A percentile compares a stretch with the other conserved stretches of the same genome.
phyloP scores from a whole-genome alignment of 352 stramenopile species.

The Globisporangium barbulae region DNA sequence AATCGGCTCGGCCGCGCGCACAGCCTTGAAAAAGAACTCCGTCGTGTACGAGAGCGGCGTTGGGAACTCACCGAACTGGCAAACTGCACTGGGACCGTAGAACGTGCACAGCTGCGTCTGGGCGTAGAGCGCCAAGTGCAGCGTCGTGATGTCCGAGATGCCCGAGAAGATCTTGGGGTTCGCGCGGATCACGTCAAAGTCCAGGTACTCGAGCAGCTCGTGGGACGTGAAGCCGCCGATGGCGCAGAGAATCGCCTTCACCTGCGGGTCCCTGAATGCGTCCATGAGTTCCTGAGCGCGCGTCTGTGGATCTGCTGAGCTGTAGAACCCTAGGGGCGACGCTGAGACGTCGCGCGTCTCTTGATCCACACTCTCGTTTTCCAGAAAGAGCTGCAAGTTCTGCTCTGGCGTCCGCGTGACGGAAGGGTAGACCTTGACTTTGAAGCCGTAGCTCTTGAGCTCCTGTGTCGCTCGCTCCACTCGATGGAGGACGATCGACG shows the following conservation, averaged over 20 bases:
- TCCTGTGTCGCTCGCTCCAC: slow-evolving; percentile 31
- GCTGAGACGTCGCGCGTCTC: slow-evolving; percentile 1
- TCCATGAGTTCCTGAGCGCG: slow-evolving; percentile 50
- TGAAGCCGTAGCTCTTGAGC: slow-evolving; percentile 34
- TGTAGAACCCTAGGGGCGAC: slow-evolving; percentile 25
- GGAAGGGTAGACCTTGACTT: slow-evolving; percentile 45
- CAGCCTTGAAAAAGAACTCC: slow-evolving; percentile 31
- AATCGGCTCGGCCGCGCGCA: slow-evolving; percentile 23
- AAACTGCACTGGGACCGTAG: slow-evolving; percentile 53
- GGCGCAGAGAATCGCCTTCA: slow-evolving; percentile 49
- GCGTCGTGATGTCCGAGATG: slow-evolving; percentile 61
- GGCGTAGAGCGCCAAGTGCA: slow-evolving; percentile 50
- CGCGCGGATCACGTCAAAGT: slow-evolving; percentile 41
- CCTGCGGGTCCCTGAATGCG: slow-evolving; percentile 36
- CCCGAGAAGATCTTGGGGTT: slow-evolving; percentile 57
- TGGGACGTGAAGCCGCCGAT: slow-evolving; percentile 61
- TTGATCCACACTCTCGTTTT: background rate
- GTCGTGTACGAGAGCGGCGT: slow-evolving; percentile 43
- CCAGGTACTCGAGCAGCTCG: slow-evolving; percentile 56
- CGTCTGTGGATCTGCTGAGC: slow-evolving; percentile 39
- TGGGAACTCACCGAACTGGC: slow-evolving; percentile 62
- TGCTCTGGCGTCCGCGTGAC: slow-evolving; percentile 31
- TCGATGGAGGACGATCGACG: slow-evolving; percentile 38
- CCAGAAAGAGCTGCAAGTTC: slow-evolving; percentile 18
- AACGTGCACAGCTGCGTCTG: slow-evolving; percentile 45